These are phyloP conservation scores for Aspergillus taichungensis DNA, from an alignment of 495 filamentous ascomycete species.

Conservation along the genomic window DNA sequence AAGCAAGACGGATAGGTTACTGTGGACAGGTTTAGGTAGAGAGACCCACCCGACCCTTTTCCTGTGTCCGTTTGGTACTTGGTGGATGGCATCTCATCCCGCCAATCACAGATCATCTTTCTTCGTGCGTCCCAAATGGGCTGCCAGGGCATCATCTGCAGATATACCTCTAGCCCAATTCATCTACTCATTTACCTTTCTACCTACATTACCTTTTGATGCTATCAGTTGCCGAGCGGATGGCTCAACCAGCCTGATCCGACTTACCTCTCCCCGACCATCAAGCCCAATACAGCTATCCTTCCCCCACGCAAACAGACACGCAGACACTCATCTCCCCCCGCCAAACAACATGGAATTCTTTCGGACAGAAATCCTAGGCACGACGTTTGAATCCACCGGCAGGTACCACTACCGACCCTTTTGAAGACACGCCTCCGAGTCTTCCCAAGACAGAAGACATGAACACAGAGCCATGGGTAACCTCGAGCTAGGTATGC, in stretches of 20 bases:
- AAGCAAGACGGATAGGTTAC: too few species aligned
- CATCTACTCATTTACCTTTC: too few species aligned
- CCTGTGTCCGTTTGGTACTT: background rate
- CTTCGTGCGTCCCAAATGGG: background rate
- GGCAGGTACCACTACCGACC: conserved; percentile 58
- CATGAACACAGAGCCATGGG: background rate
- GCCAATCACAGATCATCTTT: conserved; percentile 10
- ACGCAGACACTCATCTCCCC: background rate
- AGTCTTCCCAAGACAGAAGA: background rate
- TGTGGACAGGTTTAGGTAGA: too few species aligned
- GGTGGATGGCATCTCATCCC: conserved; percentile 13
- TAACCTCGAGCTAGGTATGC: conserved; percentile 61
- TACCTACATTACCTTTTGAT: too few species aligned
- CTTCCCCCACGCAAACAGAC: background rate
- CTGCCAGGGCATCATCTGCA: too few species aligned
- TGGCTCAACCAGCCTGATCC: too few species aligned
- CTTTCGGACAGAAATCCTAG: conserved; percentile 95
- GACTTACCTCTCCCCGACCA: too few species aligned
- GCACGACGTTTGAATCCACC: conserved; percentile 98
- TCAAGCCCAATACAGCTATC: background rate
- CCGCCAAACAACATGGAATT: conserved; percentile 52
- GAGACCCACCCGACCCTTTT: too few species aligned
- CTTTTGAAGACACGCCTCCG: background rate
- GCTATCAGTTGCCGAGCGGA: too few species aligned
- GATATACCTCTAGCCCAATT: too few species aligned